A percentile compares a stretch with the other conserved stretches of the same genome.
These are phyloP conservation scores for Santalum album DNA, from an alignment of 164 flowering plant species.

Conservation along the genomic window DNA sequence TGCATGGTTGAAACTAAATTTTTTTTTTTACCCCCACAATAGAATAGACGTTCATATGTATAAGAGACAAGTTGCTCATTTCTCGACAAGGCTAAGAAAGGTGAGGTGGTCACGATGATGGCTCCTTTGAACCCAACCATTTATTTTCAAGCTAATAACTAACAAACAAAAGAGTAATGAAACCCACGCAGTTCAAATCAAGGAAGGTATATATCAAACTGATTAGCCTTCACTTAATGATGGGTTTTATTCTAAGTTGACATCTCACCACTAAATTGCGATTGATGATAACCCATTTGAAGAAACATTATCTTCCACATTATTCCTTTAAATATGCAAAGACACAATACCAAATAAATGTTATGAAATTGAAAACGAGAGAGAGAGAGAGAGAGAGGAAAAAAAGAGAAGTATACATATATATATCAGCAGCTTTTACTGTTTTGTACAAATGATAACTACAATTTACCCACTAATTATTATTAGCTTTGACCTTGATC, in stretches of 20 bases:
- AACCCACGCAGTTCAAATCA: no score
- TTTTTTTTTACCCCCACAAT: no score
- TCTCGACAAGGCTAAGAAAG: no score
- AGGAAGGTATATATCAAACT: no score
- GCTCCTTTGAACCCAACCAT: neutral
- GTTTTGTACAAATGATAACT: conserved; percentile 19
- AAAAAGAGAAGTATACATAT: conserved; percentile 1
- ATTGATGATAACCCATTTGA: neutral
- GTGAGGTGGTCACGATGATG: neutral
- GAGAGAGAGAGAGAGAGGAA: no score
- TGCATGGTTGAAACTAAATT: no score
- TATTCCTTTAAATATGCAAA: conserved; percentile 1
- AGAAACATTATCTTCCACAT: neutral
- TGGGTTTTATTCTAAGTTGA: conserved; percentile 5
- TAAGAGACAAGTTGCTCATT: no score
- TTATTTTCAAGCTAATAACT: no score
- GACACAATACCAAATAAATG: no score
- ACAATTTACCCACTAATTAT: conserved; percentile 20
- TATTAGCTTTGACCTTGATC: neutral
- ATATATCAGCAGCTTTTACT: conserved; percentile 7
- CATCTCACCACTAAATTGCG: conserved; percentile 4
- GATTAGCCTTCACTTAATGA: neutral
- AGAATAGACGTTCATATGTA: no score
- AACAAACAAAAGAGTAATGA: no score
- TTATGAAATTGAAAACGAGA: no score